A percentile compares a stretch with the other conserved stretches of the same genome.
These are phyloP conservation scores for Phytopythium montanum DNA, from an alignment of 352 stramenopile species.

Conservation along the genomic window DNA sequence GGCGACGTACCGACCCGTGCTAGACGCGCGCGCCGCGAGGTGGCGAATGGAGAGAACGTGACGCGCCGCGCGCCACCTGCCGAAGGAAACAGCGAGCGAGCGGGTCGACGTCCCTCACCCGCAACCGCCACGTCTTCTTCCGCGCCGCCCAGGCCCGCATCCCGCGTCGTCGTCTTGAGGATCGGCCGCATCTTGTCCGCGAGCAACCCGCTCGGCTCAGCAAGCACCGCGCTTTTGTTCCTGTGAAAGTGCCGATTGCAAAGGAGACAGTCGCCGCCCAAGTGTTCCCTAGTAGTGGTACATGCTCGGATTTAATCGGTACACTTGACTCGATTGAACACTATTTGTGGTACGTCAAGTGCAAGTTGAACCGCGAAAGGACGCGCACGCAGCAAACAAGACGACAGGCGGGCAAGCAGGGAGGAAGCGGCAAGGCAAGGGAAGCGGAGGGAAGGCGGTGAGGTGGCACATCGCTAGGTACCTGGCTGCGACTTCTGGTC, in stretches of 20 bases:
- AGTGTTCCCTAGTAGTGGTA: neutral
- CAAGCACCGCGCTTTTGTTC: neutral
- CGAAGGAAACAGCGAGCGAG: slow-evolving; percentile 21
- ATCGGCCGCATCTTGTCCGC: slow-evolving; percentile 43
- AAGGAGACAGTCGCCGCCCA: neutral
- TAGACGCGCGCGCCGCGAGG: neutral
- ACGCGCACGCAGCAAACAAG: neutral
- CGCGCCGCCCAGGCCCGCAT: neutral
- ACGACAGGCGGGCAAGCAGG: too few relatives aligned
- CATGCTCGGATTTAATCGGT: neutral
- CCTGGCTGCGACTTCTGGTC: neutral
- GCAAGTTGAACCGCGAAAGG: slow-evolving; percentile 3
- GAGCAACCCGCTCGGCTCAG: neutral
- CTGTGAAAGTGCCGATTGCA: neutral
- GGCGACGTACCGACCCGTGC: neutral
- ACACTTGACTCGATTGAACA: neutral
- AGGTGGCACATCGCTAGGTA: neutral
- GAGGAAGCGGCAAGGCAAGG: neutral
- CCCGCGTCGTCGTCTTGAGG: slow-evolving; percentile 42
- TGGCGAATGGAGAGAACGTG: slow-evolving; percentile 77
- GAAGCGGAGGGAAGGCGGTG: neutral
- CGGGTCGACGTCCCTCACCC: slow-evolving; percentile 13
- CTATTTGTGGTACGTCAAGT: neutral
- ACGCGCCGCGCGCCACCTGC: slow-evolving; percentile 34
- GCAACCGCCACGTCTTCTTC: neutral